Evolutionary conservation across 495 filamentous ascomycete species (phyloP), one percentile per base, ranked within the genome.

Genomic region (Beverwykella pulmonaria): DNA sequence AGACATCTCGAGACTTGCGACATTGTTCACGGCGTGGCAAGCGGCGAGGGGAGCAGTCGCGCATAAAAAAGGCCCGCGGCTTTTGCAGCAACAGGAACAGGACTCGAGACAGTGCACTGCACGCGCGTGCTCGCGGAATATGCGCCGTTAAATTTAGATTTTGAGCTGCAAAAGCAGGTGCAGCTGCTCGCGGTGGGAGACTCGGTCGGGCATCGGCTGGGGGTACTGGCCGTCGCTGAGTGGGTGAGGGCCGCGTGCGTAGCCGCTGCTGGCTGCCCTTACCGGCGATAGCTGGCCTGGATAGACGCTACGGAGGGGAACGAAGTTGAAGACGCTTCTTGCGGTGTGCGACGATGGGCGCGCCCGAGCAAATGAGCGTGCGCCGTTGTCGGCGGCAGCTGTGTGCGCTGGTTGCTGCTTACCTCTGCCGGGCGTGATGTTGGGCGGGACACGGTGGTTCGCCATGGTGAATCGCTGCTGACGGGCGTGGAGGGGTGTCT

Each of bases 281-380:
- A 1, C 57, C 49, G 63, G 26, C 57, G 10, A 10, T 26, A 49
- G 36, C 55, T 34, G 32, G 32, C 12, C 32, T 34, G 32, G 32
- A 34, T 34, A 34, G 32, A 56, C 63, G 63, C 63, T 61, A 53
- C 41, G 27, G 63, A 19, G 15, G 48, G 2, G 10, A 29, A 19
- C 30, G 48, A 17, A 12, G 27, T 29, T 22, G 27, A 34, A 34
- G 32, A 12, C 32, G 6, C 32, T 34, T 34, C 6, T 44, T 65
- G 63, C 63, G 53, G 63, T 65, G 63, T 65, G 63, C 44, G 22
- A 44, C 23, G 15, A 20, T 3, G 9, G 47, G 20, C 41, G 44
- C n/a, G 26, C 50, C 25, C 8, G 63, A 59, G 63, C 63, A 34
- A 67, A 67, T 67, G 57, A 61, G 63, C 27, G 55, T 20, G 63